Evolutionary conservation across 2,329 filamentous ascomycete genomes (phyloP).

Genomic region (Cyphellophora attinorum): DNA sequence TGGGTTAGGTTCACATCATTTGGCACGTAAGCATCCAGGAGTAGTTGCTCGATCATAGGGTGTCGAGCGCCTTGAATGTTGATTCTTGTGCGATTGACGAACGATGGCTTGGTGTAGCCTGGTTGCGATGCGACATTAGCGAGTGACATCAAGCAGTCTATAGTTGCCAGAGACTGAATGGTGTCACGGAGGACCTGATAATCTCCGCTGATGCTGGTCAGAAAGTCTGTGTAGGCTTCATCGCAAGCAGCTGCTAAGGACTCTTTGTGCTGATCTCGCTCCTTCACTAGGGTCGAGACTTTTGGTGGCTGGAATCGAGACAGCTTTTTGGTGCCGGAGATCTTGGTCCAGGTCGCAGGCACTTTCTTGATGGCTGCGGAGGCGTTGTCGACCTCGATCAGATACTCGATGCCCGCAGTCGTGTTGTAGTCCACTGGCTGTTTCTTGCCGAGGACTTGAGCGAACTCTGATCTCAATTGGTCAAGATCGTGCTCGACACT

Average conservation of each 20-base stretch:
- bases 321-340: slow-evolving; percentile 85
- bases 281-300: slow-evolving; percentile 69
- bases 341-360: slow-evolving; percentile 88
- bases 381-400: slow-evolving; percentile 80
- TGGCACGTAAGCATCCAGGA: slow-evolving; percentile 80
- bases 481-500: slow-evolving; percentile 83
- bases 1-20: slow-evolving; percentile 66
- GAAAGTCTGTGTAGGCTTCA: slow-evolving; percentile 62
- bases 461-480: slow-evolving; percentile 62
- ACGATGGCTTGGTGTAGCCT: slow-evolving; percentile 73
- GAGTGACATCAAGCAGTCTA: slow-evolving; percentile 84
- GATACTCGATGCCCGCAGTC: slow-evolving; percentile 82
- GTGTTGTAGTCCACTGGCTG: slow-evolving; percentile 66
- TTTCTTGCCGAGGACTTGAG: slow-evolving; percentile 61
- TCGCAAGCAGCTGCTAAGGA: slow-evolving; percentile 87
- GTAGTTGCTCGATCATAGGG: slow-evolving; percentile 87
- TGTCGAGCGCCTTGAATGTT: slow-evolving; percentile 69
- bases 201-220: slow-evolving; percentile 65
- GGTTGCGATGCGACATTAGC: slow-evolving; percentile 75
- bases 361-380: slow-evolving; percentile 66
- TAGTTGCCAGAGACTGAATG: slow-evolving; percentile 71
- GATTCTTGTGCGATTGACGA: slow-evolving; percentile 51
- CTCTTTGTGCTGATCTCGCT: slow-evolving; percentile 92
- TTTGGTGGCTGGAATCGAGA: slow-evolving; percentile 92
- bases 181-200: slow-evolving; percentile 87